Evolutionary conservation across 805 yeast genomes (phyloP).

Genomic region (Zygoascus bituminiphila): DNA sequence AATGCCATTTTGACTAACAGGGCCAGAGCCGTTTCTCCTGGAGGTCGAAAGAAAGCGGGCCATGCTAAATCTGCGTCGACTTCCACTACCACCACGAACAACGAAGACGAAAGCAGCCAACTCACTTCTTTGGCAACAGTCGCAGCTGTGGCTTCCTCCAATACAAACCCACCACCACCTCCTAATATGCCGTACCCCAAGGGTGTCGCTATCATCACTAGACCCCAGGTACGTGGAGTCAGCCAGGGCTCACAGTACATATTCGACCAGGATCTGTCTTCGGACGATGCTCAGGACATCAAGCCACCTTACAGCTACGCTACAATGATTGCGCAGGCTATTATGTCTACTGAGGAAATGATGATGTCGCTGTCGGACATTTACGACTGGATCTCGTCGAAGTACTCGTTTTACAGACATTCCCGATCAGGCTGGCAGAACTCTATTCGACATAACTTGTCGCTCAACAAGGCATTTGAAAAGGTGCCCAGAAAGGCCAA

Average conservation of each 20-base stretch:
- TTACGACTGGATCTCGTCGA: slow-evolving; percentile 79
- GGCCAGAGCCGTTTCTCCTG: neutral
- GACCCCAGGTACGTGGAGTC: slow-evolving; percentile 33
- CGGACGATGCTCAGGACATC: slow-evolving; percentile 83
- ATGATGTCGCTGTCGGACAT: slow-evolving; percentile 85
- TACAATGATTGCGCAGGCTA: slow-evolving; percentile 97
- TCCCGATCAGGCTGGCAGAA: slow-evolving; percentile 98
- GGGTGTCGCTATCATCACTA: slow-evolving; percentile 35
- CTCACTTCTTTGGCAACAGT: slow-evolving; percentile 1
- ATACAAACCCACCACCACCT: neutral
- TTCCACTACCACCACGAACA: neutral
- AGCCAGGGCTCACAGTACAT: slow-evolving; percentile 21
- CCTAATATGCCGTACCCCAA: slow-evolving; percentile 28
- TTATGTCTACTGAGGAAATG: slow-evolving; percentile 78
- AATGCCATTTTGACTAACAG: neutral
- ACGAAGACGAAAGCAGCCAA: neutral
- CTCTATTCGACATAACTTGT: slow-evolving; percentile 89
- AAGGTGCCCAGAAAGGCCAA: slow-evolving; percentile 92
- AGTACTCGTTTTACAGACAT: slow-evolving; percentile 85
- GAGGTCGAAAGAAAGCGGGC: neutral
- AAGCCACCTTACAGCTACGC: slow-evolving; percentile 98
- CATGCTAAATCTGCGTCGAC: neutral
- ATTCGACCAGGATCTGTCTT: slow-evolving; percentile 45
- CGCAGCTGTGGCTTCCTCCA: slow-evolving; percentile 1
- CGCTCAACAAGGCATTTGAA: slow-evolving; percentile 93